phyloP scores from a whole-genome alignment of 176 grass and related monocot species.

The maize (Zea mays) region Zm-B73-REFERENCE-NAM-5.0 NC_050097.1:3385501-3386000 shows the following conservation, averaged over 20 bases:
- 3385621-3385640: neutral
- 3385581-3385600: neutral
- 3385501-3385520: neutral
- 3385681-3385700: neutral
- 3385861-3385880: conserved; percentile 43
- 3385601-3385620: neutral
- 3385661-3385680: neutral
- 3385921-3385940: conserved; percentile 43
- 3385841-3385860: conserved; percentile 49
- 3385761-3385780: conserved; percentile 55
- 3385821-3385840: conserved; percentile 51
- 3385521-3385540: conserved; percentile 23
- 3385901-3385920: conserved; percentile 82
- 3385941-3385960: conserved; percentile 32
- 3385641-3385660: conserved; percentile 1
- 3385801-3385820: conserved; percentile 37
- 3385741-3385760: conserved; percentile 36
- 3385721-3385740: conserved; percentile 34
- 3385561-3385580: neutral
- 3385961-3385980: conserved; percentile 40
- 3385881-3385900: conserved; percentile 69
- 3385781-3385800: conserved; percentile 33
- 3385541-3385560: neutral
- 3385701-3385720: neutral
- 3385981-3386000: conserved; percentile 64